Evolutionary conservation across 495 filamentous ascomycete species (phyloP).

Genomic region (Penicillium riverlandense): DNA sequence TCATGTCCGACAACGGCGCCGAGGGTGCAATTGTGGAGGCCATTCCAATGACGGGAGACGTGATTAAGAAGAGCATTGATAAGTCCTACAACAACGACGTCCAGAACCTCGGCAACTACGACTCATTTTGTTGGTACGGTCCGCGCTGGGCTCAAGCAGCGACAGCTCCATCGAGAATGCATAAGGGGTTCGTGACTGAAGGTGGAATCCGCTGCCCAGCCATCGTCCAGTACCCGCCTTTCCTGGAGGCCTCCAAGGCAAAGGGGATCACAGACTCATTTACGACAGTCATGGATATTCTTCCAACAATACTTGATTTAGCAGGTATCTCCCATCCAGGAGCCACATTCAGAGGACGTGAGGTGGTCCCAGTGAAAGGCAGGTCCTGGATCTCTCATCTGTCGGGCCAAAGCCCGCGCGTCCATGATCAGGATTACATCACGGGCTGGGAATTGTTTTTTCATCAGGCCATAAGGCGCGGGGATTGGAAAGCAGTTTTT

Average conservation of each 20-base stretch:
- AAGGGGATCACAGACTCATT: constrained; percentile 47
- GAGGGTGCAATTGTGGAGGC: constrained; percentile 56
- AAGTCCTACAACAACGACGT: constrained; percentile 57
- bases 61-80: constrained; percentile 44
- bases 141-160: constrained; percentile 58
- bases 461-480: constrained; percentile 35
- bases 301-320: constrained; percentile 53
- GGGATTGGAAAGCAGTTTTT: constrained; percentile 45
- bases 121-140: constrained; percentile 61
- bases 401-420: constrained; percentile 19
- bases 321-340: constrained; percentile 53
- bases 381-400: constrained; percentile 37
- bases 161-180: constrained; percentile 54
- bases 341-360: constrained; percentile 46
- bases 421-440: constrained; percentile 42
- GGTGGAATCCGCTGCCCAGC: constrained; percentile 55
- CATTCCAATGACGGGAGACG: constrained; percentile 46
- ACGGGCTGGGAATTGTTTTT: constrained; percentile 43
- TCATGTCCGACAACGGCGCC: constrained; percentile 61
- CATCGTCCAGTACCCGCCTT: constrained; percentile 40
- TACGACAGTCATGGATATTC: constrained; percentile 58
- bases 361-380: constrained; percentile 54
- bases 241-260: constrained; percentile 9
- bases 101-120: constrained; percentile 52
- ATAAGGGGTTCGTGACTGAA: constrained; percentile 57